Conservation (phyloP, 345 rosid species). For the Eucalyptus lansdowneana region DNA sequence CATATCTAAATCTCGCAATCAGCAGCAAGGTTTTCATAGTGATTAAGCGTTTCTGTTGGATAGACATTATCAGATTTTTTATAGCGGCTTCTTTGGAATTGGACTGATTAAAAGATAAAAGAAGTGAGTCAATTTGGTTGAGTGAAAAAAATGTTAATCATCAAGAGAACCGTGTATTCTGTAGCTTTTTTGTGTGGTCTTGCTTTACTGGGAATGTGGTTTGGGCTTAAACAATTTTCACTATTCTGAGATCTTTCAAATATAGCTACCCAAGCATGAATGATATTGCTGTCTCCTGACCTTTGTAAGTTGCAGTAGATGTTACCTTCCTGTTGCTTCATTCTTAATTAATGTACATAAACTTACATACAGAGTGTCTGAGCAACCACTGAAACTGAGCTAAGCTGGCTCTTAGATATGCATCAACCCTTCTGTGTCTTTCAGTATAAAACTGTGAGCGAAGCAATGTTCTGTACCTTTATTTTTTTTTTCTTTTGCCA, state of each 20-base stretch:
- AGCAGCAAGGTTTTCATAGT: background rate
- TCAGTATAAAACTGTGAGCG: background rate
- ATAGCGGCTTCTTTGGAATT: background rate
- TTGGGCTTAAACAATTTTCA: background rate
- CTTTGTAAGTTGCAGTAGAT: background rate
- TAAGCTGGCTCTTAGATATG: background rate
- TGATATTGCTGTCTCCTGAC: background rate
- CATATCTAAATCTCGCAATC: background rate
- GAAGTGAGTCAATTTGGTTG: background rate
- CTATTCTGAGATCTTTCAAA: background rate
- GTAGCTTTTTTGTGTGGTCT: background rate
- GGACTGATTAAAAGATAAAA: background rate
- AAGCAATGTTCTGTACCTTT: background rate
- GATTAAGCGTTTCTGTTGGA: background rate
- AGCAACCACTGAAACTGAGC: background rate
- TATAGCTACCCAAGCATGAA: background rate
- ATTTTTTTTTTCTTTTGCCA: background rate
- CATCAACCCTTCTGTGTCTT: background rate
- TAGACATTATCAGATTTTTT: background rate
- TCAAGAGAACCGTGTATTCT: background rate
- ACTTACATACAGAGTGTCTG: background rate
- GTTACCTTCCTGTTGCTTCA: background rate
- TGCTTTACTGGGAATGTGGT: background rate
- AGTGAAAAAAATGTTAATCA: background rate
- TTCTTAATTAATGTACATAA: background rate